phyloP scores from a whole-genome alignment of 1,139 yeast species.

The Lodderomyces elongisporus region DNA sequence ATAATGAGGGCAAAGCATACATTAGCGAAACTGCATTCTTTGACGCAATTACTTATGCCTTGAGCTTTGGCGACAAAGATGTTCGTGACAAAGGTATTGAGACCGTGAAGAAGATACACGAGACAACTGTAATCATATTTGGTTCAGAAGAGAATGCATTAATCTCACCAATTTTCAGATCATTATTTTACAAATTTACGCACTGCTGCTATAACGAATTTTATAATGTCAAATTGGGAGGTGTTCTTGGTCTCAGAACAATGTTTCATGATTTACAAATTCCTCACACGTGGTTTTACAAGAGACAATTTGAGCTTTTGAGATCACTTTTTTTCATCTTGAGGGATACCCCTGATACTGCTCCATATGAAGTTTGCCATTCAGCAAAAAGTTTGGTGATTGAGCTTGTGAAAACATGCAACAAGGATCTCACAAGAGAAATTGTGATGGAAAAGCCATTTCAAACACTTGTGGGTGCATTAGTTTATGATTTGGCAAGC shows the following conservation, averaged over 20 bases:
- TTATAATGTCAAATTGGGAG: slow-evolving; percentile 83
- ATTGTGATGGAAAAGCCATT: slow-evolving; percentile 67
- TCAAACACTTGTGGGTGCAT: slow-evolving; percentile 76
- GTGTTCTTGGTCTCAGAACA: slow-evolving; percentile 75
- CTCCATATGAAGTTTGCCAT: slow-evolving; percentile 72
- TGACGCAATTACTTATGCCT: slow-evolving; percentile 71
- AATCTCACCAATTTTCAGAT: slow-evolving; percentile 68
- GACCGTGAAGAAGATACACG: slow-evolving; percentile 58
- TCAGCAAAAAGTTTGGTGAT: slow-evolving; percentile 67
- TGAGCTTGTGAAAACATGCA: slow-evolving; percentile 61
- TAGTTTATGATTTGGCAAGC: slow-evolving; percentile 89
- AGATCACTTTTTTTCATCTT: slow-evolving; percentile 85
- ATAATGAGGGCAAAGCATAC: slow-evolving; percentile 70
- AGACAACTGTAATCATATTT: slow-evolving; percentile 60
- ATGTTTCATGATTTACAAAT: slow-evolving; percentile 64
- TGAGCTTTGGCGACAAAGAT: slow-evolving; percentile 69
- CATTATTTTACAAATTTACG: slow-evolving; percentile 74
- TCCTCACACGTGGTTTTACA: slow-evolving; percentile 67
- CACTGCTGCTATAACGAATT: slow-evolving; percentile 90
- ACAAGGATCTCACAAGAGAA: slow-evolving; percentile 53
- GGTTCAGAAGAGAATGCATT: slow-evolving; percentile 64
- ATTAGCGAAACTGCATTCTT: slow-evolving; percentile 68
- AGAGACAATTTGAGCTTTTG: slow-evolving; percentile 77
- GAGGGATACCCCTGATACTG: slow-evolving; percentile 86
- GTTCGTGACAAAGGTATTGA: slow-evolving; percentile 70